Conservation (phyloP, 495 filamentous ascomycete genomes). For the Wilcoxina mikolae region DNA sequence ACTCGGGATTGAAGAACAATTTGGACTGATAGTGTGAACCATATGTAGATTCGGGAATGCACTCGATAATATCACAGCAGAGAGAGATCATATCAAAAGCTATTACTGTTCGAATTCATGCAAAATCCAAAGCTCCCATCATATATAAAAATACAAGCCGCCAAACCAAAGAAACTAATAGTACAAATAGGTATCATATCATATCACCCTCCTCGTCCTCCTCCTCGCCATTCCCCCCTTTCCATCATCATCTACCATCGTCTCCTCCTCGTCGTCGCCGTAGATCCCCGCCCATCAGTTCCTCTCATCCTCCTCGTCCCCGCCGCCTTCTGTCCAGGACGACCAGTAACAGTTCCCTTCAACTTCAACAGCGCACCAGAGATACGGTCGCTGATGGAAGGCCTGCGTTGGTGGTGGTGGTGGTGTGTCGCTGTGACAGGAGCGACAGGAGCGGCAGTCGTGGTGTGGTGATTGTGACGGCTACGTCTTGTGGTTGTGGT, state of each 20-base stretch:
- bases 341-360: conserved; percentile 45
- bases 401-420: conserved; percentile 44
- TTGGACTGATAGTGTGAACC: too few relatives aligned
- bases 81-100: too few relatives aligned
- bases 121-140: not conserved
- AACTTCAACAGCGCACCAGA: conserved; percentile 52
- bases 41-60: too few relatives aligned
- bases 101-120: too few relatives aligned
- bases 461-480: not conserved
- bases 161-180: conserved; percentile 1
- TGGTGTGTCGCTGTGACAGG: conserved; percentile 23
- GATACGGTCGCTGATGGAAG: conserved; percentile 52
- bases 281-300: conserved; percentile 46
- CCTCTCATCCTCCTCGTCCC: conserved; percentile 57
- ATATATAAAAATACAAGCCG: not conserved
- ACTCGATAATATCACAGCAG: too few relatives aligned
- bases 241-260: not conserved
- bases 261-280: not conserved
- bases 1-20: too few relatives aligned
- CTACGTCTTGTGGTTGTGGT: conserved; percentile 18
- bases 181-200: not conserved
- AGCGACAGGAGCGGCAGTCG: conserved; percentile 19
- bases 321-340: conserved; percentile 55
- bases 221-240: not conserved
- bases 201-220: not conserved